A percentile compares a stretch with the other conserved stretches of the same genome.
phyloP scores from a whole-genome alignment of 2,329 filamentous ascomycete genomes.

The Diaporthe batatas region DNA sequence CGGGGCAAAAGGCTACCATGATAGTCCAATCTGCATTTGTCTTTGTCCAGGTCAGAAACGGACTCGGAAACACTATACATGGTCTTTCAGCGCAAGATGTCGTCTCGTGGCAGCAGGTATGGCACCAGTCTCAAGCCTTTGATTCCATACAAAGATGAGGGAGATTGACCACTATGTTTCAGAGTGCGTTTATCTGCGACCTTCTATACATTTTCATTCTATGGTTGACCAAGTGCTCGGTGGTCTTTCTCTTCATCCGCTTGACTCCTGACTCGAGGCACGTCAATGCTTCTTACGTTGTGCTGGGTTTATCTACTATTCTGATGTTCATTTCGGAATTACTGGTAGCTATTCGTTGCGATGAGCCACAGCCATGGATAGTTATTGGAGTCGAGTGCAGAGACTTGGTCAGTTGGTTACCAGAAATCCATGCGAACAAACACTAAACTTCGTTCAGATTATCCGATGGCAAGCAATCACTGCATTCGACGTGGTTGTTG shows the following conservation, averaged over 20 bases:
- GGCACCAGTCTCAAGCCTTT: constrained; percentile 6
- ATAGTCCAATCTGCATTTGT: constrained; percentile 54
- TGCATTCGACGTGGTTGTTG: constrained; percentile 56
- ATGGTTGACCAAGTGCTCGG: constrained; percentile 58
- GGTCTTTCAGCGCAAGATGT: constrained; percentile 45
- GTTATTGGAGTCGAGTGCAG: constrained; percentile 49
- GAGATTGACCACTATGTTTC: background rate
- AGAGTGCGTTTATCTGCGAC: constrained; percentile 56
- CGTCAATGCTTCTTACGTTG: constrained; percentile 51
- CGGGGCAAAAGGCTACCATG: constrained; percentile 48
- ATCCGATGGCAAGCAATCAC: constrained; percentile 55
- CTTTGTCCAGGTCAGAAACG: constrained; percentile 53
- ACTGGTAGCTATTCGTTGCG: constrained; percentile 56
- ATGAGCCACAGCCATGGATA: constrained; percentile 53
- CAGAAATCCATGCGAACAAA: background rate
- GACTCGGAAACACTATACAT: constrained; percentile 54
- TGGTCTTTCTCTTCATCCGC: constrained; percentile 58
- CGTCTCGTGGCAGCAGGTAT: constrained; percentile 53
- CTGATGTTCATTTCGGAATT: constrained; percentile 57
- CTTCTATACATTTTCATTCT: constrained; percentile 57
- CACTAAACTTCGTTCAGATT: constrained; percentile 45
- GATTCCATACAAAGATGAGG: background rate
- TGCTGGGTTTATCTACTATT: constrained; percentile 52
- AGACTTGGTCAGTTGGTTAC: constrained; percentile 49
- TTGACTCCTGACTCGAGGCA: constrained; percentile 59